phyloP scores from a whole-genome alignment of 305 asterid genomes.

The Rubia peregrina region DNA sequence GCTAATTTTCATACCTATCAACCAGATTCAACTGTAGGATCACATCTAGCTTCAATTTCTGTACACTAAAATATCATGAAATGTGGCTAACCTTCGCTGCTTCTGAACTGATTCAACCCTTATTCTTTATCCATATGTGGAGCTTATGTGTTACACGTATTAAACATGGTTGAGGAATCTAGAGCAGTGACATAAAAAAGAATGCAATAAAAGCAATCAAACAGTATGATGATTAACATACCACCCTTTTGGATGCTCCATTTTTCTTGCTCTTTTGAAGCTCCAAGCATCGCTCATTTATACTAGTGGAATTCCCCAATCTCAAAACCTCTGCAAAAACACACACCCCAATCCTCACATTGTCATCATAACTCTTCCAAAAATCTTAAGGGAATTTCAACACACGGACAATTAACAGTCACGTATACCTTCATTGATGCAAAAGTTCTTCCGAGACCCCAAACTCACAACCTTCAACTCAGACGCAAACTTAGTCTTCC shows the following conservation, averaged over 20 bases:
- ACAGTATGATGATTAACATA: slow-evolving; percentile 15
- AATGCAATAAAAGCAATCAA: background rate
- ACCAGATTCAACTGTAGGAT: background rate
- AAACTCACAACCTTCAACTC: slow-evolving; percentile 74
- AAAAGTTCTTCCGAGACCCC: slow-evolving; percentile 89
- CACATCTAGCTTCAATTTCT: background rate
- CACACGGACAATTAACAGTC: background rate
- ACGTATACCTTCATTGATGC: slow-evolving; percentile 80
- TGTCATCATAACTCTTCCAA: slow-evolving; percentile 5
- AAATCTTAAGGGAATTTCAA: slow-evolving; percentile 1
- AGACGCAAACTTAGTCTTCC: slow-evolving; percentile 66
- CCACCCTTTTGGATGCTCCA: slow-evolving; percentile 65
- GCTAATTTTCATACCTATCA: background rate
- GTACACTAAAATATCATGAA: background rate
- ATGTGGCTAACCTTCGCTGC: background rate
- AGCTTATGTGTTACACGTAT: background rate
- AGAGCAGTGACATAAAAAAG: background rate
- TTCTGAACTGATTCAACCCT: background rate
- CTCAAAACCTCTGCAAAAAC: slow-evolving; percentile 58
- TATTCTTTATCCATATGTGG: background rate
- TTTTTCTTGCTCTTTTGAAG: slow-evolving; percentile 73
- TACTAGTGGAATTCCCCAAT: slow-evolving; percentile 57
- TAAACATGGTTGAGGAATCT: background rate
- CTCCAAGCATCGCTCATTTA: slow-evolving; percentile 86
- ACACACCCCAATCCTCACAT: background rate